Evolutionary conservation across 306 rosid genomes (phyloP).

Genomic region (Cicer chorassanicum): DNA sequence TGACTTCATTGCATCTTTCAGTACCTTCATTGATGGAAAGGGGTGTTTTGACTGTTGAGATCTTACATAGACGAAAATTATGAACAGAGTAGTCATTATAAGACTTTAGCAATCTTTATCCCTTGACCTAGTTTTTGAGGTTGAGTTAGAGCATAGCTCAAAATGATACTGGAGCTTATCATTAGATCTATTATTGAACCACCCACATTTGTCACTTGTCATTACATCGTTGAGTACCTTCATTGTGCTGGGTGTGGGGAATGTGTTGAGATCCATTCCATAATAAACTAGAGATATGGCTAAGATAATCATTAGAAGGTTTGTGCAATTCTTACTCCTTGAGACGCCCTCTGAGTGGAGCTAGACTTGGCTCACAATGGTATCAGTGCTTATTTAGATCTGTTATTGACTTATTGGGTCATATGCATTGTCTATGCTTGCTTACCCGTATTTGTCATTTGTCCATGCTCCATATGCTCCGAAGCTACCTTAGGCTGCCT

Average conservation of each 20-base stretch:
- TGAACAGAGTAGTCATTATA: neutral
- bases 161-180: neutral
- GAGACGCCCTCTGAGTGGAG: neutral
- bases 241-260: neutral
- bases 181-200: neutral
- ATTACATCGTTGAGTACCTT: neutral
- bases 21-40: neutral
- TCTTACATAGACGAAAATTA: neutral
- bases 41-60: neutral
- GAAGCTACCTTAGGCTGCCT: neutral
- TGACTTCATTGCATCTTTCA: neutral
- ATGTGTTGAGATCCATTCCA: neutral
- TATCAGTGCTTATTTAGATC: neutral
- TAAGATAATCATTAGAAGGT: neutral
- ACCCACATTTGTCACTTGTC: neutral
- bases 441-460: neutral
- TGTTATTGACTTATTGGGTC: neutral
- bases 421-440: neutral
- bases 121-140: neutral
- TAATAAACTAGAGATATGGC: neutral
- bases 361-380: neutral
- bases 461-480: neutral
- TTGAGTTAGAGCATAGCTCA: neutral
- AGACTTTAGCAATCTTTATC: neutral
- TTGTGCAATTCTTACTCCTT: conserved; percentile 1